Evolutionary conservation across 352 stramenopile species (phyloP).

Genomic region (Globisporangium parvum): DNA sequence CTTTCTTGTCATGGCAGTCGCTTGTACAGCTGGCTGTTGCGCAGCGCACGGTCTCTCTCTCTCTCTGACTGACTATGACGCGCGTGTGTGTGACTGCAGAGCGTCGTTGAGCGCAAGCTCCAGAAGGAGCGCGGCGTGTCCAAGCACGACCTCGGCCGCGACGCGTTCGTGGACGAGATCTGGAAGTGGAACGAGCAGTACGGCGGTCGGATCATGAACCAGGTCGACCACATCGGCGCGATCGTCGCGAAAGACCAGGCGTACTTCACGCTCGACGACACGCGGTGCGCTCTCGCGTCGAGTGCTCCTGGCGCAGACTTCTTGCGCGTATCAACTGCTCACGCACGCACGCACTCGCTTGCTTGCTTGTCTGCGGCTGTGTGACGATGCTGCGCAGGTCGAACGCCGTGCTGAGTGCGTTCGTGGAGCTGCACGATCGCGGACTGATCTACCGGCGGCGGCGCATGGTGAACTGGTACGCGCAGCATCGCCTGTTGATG

Average conservation of each 20-base stretch:
- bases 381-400: constrained; percentile 18
- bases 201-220: constrained; percentile 93
- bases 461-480: constrained; percentile 98
- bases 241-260: constrained; percentile 96
- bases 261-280: constrained; percentile 98
- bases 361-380: not conserved
- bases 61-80: not conserved
- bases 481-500: not conserved
- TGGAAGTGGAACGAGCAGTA: constrained; percentile 99
- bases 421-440: constrained; percentile 92
- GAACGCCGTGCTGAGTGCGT: constrained; percentile 52
- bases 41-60: not conserved
- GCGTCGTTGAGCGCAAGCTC: constrained; percentile 98
- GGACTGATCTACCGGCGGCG: constrained; percentile 96
- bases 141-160: constrained; percentile 94
- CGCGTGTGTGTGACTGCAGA: constrained; percentile 25
- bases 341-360: not conserved
- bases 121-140: constrained; percentile 89
- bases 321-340: not conserved
- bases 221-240: constrained; percentile 92
- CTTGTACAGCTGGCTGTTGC: not conserved
- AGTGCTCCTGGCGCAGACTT: constrained; percentile 48
- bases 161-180: constrained; percentile 95
- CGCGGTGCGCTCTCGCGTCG: constrained; percentile 79
- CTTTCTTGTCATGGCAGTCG: not conserved